Evolutionary conservation across 495 filamentous ascomycete genomes (phyloP).

Genomic region (Penicillium lividum): DNA sequence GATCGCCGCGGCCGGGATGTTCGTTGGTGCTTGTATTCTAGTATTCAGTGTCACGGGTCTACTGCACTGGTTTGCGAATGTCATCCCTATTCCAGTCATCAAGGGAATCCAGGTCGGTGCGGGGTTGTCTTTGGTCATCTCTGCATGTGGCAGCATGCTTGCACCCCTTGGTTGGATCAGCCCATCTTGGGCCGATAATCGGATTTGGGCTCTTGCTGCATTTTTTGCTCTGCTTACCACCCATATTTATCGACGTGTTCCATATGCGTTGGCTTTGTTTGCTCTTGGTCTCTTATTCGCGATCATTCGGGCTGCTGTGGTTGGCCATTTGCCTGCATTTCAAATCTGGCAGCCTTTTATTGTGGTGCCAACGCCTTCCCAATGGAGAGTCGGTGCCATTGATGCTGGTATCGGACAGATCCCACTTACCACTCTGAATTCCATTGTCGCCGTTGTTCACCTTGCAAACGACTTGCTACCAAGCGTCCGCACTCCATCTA

Average conservation of each 20-base stretch:
- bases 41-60: constrained; percentile 76
- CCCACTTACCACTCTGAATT: constrained; percentile 88
- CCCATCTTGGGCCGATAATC: constrained; percentile 69
- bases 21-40: constrained; percentile 69
- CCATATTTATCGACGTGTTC: constrained; percentile 58
- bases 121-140: constrained; percentile 74
- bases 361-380: constrained; percentile 42
- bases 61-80: constrained; percentile 64
- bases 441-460: constrained; percentile 78
- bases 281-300: constrained; percentile 61
- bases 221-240: constrained; percentile 69
- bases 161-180: constrained; percentile 56
- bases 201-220: constrained; percentile 66
- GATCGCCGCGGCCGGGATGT: constrained; percentile 77
- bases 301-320: constrained; percentile 40
- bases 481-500: constrained; percentile 60
- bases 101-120: constrained; percentile 95
- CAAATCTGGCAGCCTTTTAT: constrained; percentile 51
- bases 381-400: constrained; percentile 51
- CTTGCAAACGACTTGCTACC: constrained; percentile 75
- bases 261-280: constrained; percentile 75
- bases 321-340: constrained; percentile 45
- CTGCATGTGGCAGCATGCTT: constrained; percentile 66
- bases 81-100: constrained; percentile 80
- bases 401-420: constrained; percentile 78